Percentiles rank a stretch among this genome's conserved stretches.
Conservation (phyloP, 2,329 filamentous ascomycete species). For the Pleurostoma richardsiae region DNA sequence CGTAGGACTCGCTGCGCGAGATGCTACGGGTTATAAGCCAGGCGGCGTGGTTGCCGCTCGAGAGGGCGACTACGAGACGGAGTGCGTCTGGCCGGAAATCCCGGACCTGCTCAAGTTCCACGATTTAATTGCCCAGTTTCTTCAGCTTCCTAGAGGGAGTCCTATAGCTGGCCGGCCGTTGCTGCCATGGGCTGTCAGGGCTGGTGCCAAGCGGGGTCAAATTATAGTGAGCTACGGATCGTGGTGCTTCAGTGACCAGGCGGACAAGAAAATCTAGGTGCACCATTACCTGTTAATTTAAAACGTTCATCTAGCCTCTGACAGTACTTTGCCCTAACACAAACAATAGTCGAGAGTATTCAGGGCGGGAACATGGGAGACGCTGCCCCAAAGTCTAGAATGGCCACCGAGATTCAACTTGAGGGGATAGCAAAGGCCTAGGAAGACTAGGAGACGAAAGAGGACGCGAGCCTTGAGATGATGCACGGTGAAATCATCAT, state of each 20-base stretch:
- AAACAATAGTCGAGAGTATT: constrained; percentile 12
- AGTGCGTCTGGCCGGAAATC: constrained; percentile 21
- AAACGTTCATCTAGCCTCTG: background rate
- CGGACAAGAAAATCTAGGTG: constrained; percentile 8
- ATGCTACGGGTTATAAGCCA: constrained; percentile 21
- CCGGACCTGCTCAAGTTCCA: constrained; percentile 19
- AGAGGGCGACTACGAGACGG: constrained; percentile 25
- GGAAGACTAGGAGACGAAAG: constrained; percentile 16
- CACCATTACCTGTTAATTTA: constrained; percentile 13
- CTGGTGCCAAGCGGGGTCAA: constrained; percentile 10
- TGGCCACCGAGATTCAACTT: constrained; percentile 13
- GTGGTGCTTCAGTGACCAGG: constrained; percentile 9
- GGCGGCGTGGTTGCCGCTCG: constrained; percentile 22
- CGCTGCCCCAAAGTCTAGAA: constrained; percentile 9
- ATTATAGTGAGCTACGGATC: constrained; percentile 13
- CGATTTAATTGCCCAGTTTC: constrained; percentile 10
- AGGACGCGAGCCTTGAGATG: constrained; percentile 17
- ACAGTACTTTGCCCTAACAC: background rate
- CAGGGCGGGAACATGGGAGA: constrained; percentile 11
- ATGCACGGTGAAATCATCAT: constrained; percentile 17
- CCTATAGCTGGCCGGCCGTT: constrained; percentile 17
- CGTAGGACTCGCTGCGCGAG: constrained; percentile 16
- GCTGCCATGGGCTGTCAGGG: constrained; percentile 20
- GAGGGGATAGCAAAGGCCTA: constrained; percentile 18
- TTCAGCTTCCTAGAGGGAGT: constrained; percentile 13